Base-by-base conservation (phyloP, 1,284 basidiomycete species). In the Hypsizygus ulmarius region DNA sequence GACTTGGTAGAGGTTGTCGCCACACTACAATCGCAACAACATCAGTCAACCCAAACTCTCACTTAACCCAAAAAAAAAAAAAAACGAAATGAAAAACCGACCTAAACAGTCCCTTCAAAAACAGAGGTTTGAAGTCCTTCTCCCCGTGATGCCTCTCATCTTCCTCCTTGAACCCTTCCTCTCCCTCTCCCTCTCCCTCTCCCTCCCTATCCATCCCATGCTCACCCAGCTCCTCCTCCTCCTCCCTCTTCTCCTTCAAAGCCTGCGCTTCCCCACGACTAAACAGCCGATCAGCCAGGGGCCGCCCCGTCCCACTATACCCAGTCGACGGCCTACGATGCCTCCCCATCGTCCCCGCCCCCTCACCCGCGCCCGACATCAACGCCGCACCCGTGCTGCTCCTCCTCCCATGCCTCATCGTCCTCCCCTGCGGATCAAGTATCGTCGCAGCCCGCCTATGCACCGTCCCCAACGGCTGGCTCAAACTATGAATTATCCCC, bases 1-100 rank as follows among this genome's bases (percentile, higher is more conserved):
- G 89, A 69, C 63, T 97, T 97, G 6, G 93, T 95, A 29, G 92
- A 91, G 0, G 96, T 99, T 8, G 96, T 99, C 27, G 93, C 89
- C 33, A 98, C 96, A 57, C 89, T 92, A 53, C n/a, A 30, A 50
- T 25, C 34, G 33, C 45, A 25, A 29, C 19, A 14, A 42, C 15
- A 32, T 56, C 33, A 46, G 29, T 45, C 37, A 18, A 50, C 47
- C 38, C 39, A 28, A 25, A 35, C 34, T 15, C 38, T 9, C 14
- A 35, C 33, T 39, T n/a, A n/a, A n/a, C n/a, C 29, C 9, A 39
- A 47, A 48, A 39, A 38, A 44, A 10, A 12, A 37, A 32, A 33
- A 27, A 47, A 48, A 39, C 37, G 43, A 10, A 12, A 37, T 30
- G 33, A 27, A 14, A 27, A 39, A 72, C 79, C 47, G 54, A 89